phyloP scores from a whole-genome alignment of 2,329 filamentous ascomycete species.

The Fusarium foetens region DNA sequence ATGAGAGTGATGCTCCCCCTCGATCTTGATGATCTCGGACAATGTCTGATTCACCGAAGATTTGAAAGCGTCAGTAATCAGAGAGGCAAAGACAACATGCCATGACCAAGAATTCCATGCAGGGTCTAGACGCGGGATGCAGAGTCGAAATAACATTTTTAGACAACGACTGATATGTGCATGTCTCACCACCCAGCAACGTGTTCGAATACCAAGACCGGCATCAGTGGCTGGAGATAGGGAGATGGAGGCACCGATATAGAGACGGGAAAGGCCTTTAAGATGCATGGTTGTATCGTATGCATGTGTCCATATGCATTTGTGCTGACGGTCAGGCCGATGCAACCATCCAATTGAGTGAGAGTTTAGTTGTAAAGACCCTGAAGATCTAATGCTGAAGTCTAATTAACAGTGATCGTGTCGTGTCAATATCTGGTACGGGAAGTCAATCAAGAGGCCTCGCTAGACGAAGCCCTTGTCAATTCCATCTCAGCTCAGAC shows the following conservation, averaged over 20 bases:
- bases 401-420: background rate
- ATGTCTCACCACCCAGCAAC: slow-evolving; percentile 22
- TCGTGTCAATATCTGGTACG: background rate
- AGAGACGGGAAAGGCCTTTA: slow-evolving; percentile 15
- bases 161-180: slow-evolving; percentile 10
- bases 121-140: slow-evolving; percentile 3
- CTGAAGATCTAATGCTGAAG: background rate
- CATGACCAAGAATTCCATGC: slow-evolving; percentile 8
- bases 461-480: background rate
- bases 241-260: slow-evolving; percentile 4
- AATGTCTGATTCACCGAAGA: background rate
- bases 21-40: background rate
- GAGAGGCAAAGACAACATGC: background rate
- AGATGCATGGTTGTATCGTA: slow-evolving; percentile 3
- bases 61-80: background rate
- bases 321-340: slow-evolving; percentile 24
- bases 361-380: background rate
- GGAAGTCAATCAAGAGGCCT: background rate
- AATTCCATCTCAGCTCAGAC: background rate
- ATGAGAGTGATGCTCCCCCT: background rate
- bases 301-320: background rate
- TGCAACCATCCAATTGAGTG: slow-evolving; percentile 27
- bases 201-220: slow-evolving; percentile 2
- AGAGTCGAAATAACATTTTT: background rate
- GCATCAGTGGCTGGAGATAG: slow-evolving; percentile 8